Conservation (phyloP, 176 grass and related monocot species). For the Lolium multiflorum region DNA sequence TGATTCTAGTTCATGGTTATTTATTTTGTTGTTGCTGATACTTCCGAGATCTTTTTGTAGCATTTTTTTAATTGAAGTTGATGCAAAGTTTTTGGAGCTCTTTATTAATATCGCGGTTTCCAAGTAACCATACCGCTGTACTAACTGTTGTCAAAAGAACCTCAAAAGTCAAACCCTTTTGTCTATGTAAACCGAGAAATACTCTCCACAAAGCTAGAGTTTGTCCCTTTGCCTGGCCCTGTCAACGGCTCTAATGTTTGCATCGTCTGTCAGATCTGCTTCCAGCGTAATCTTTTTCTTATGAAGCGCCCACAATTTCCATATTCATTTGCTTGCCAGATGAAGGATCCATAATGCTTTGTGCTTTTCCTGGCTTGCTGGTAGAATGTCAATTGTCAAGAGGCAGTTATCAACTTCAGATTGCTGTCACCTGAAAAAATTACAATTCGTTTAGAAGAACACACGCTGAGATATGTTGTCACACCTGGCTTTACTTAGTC, state of each 20-base stretch:
- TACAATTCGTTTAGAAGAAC: not conserved
- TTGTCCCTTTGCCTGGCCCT: not conserved
- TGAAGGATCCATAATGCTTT: not conserved
- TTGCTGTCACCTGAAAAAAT: not conserved
- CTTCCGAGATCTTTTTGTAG: too few relatives aligned
- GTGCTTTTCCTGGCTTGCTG: not conserved
- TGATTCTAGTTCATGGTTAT: not conserved
- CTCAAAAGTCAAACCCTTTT: too few relatives aligned
- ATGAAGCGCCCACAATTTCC: not conserved
- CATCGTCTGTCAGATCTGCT: not conserved
- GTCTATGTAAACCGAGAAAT: too few relatives aligned
- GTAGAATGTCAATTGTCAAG: not conserved
- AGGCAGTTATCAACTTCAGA: too few relatives aligned
- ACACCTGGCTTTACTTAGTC: not conserved
- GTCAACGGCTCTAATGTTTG: not conserved
- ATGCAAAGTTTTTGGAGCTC: too few relatives aligned
- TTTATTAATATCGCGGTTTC: too few relatives aligned
- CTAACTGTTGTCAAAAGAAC: too few relatives aligned
- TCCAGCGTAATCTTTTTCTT: not conserved
- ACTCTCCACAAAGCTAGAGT: not conserved
- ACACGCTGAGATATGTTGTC: not conserved
- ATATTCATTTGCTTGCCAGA: not conserved
- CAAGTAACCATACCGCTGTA: too few relatives aligned
- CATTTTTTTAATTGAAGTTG: too few relatives aligned
- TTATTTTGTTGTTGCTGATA: not conserved